phyloP scores from a whole-genome alignment of 306 rosid species.

The Quercus alba region DNA sequence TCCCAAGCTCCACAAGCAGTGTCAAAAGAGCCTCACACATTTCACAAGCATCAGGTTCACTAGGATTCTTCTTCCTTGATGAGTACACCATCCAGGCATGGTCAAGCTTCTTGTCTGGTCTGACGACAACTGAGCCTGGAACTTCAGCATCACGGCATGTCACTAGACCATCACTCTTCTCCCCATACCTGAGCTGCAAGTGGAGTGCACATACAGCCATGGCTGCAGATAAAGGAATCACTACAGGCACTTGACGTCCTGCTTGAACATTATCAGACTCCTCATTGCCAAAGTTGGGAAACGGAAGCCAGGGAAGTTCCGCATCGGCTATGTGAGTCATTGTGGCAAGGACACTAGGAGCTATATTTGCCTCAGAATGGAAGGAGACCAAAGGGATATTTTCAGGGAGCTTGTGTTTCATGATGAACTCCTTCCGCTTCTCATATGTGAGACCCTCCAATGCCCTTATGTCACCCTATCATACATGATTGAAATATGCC shows the following conservation, averaged over 20 bases:
- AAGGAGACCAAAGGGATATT: conserved; percentile 67
- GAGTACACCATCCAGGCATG: conserved; percentile 95
- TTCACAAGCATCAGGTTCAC: conserved; percentile 62
- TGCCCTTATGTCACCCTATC: conserved; percentile 73
- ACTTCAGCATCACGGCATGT: conserved; percentile 76
- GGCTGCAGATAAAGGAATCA: conserved; percentile 72
- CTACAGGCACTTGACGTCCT: conserved; percentile 54
- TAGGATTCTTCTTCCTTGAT: conserved; percentile 43
- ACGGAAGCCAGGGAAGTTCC: conserved; percentile 62
- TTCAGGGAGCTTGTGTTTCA: conserved; percentile 59
- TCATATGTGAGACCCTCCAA: conserved; percentile 84
- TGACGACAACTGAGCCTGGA: conserved; percentile 74
- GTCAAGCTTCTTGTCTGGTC: conserved; percentile 67
- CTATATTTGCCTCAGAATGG: conserved; percentile 66
- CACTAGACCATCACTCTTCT: conserved; percentile 75
- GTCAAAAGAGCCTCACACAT: conserved; percentile 80
- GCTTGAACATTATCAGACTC: conserved; percentile 32
- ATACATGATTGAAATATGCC: background rate
- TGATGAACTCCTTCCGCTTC: conserved; percentile 70
- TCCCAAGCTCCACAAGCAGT: conserved; percentile 69
- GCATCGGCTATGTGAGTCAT: conserved; percentile 86
- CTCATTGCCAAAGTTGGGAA: conserved; percentile 23
- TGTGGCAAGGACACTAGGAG: conserved; percentile 67
- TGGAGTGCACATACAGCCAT: conserved; percentile 80
- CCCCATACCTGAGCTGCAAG: conserved; percentile 69